Conservation (phyloP, 2,329 filamentous ascomycete species). For the Bipolaris victoriae region DNA sequence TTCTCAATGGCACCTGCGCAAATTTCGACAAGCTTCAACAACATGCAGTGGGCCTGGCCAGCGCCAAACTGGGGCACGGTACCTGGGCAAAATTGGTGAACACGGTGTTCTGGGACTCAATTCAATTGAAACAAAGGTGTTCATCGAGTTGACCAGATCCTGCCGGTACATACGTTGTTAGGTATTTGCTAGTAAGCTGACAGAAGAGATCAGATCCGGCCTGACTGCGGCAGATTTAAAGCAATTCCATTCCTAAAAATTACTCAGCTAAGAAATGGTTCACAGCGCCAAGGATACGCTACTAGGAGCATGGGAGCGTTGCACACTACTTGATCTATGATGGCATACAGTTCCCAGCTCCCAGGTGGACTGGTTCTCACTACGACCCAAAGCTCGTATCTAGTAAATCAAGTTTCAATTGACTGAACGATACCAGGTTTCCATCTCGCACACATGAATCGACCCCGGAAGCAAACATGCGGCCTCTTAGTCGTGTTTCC, state of each 20-base stretch:
- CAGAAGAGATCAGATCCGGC: not conserved
- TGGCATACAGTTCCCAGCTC: not conserved
- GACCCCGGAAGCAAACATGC: not conserved
- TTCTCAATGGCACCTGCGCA: conserved; percentile 6
- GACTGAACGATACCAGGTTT: not conserved
- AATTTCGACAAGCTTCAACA: conserved; percentile 2
- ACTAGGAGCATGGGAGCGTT: not conserved
- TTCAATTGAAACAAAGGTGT: not conserved
- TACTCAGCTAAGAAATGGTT: not conserved
- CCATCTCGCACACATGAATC: not conserved
- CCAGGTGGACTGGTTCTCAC: not conserved
- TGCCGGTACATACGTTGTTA: not conserved
- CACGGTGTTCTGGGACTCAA: not conserved
- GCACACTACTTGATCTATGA: not conserved
- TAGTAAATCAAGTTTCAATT: not conserved
- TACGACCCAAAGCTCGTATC: not conserved
- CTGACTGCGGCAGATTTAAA: not conserved
- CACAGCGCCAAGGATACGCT: not conserved
- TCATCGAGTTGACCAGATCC: not conserved
- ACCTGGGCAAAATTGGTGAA: conserved; percentile 14
- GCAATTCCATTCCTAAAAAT: not conserved
- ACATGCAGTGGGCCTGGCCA: conserved; percentile 15
- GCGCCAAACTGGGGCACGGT: conserved; percentile 10
- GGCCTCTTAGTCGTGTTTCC: not conserved
- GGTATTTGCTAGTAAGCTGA: not conserved